Conservation (phyloP, 345 rosid species). For the Hypericum perforatum region DNA sequence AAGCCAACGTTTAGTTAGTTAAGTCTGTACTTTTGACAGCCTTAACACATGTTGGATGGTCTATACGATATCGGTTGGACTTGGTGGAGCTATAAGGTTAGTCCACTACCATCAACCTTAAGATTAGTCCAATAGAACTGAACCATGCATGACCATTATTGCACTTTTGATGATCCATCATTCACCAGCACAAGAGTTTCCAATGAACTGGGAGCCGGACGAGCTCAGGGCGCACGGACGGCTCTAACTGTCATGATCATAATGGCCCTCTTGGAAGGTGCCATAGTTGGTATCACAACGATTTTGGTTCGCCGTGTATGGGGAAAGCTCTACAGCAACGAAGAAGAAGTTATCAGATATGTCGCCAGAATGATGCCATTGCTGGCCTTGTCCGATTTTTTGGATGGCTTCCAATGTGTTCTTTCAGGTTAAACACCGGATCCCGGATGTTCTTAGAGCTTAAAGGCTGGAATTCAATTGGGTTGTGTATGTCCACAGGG, state of each 20-base stretch:
- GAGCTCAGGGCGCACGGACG: slow-evolving; percentile 28
- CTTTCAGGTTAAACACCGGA: slow-evolving; percentile 23
- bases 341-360: slow-evolving; percentile 26
- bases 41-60: background rate
- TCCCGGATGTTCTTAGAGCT: no score
- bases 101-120: background rate
- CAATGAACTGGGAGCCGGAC: slow-evolving; percentile 61
- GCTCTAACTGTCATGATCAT: slow-evolving; percentile 35
- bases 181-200: slow-evolving; percentile 37
- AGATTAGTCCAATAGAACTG: no score
- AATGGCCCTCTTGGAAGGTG: slow-evolving; percentile 36
- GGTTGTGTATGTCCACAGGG: no score
- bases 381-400: slow-evolving; percentile 32
- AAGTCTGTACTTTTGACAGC: background rate
- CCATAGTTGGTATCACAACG: slow-evolving; percentile 26
- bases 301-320: slow-evolving; percentile 31
- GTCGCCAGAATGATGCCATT: slow-evolving; percentile 37
- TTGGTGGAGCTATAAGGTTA: background rate
- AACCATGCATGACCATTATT: no score
- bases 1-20: background rate
- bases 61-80: background rate
- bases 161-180: no score
- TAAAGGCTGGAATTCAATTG: no score
- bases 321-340: slow-evolving; percentile 47
- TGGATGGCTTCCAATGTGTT: slow-evolving; percentile 41